Evolutionary conservation across 2,329 filamentous ascomycete genomes (phyloP).

Genomic region (Pseudogymnoascus sp.): DNA sequence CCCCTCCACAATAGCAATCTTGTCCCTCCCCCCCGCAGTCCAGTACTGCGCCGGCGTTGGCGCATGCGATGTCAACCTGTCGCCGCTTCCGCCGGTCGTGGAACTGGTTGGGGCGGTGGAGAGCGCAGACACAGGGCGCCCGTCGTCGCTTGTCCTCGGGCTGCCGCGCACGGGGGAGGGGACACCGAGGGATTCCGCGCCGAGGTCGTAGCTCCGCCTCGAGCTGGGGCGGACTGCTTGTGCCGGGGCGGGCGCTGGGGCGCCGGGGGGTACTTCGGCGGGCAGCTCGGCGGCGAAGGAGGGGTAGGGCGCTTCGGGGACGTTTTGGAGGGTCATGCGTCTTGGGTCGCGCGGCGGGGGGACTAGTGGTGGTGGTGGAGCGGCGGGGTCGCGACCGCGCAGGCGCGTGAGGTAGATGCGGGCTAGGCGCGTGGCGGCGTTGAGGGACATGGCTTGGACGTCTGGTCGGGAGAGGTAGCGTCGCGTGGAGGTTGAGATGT

Average conservation of each 20-base stretch:
- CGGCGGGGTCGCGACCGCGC: constrained; percentile 3
- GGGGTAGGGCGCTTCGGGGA: constrained; percentile 31
- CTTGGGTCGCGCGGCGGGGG: neutral
- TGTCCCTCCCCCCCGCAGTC: constrained; percentile 53
- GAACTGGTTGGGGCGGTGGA: neutral
- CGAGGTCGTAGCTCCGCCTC: constrained; percentile 27
- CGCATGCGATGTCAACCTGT: constrained; percentile 48
- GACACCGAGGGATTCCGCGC: constrained; percentile 23
- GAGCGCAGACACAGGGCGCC: constrained; percentile 11
- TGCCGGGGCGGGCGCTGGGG: neutral
- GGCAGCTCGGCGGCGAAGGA: constrained; percentile 45
- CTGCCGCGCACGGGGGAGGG: constrained; percentile 15
- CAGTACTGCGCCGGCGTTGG: constrained; percentile 53
- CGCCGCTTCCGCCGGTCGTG: neutral
- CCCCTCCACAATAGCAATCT: constrained; percentile 54
- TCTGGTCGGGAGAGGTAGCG: constrained; percentile 68
- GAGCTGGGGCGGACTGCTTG: constrained; percentile 2
- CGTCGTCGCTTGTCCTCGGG: constrained; percentile 40
- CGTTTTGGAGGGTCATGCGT: constrained; percentile 18
- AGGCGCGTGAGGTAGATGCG: constrained; percentile 69
- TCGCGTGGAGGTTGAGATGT: constrained; percentile 87
- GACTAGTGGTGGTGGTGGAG: neutral
- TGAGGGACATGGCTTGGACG: constrained; percentile 69
- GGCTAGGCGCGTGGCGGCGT: constrained; percentile 71
- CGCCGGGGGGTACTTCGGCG: constrained; percentile 38